phyloP scores from a whole-genome alignment of 2,329 filamentous ascomycete species.

The Helminthosporium solani region DNA sequence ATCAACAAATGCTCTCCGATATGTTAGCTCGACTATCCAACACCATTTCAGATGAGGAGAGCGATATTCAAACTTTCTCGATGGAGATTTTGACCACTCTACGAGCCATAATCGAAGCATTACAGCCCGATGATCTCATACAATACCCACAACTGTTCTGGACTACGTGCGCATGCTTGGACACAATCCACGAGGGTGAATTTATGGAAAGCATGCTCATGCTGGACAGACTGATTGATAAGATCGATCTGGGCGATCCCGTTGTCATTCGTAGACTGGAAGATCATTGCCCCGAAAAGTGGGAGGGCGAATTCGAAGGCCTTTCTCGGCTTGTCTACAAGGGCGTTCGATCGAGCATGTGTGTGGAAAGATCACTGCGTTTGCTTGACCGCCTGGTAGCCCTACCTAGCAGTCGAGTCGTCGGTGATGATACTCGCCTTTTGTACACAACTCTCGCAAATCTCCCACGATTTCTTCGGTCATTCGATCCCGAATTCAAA shows the following conservation, averaged over 20 bases:
- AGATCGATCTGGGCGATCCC: constrained; percentile 75
- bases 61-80: constrained; percentile 91
- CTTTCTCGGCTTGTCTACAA: constrained; percentile 86
- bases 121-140: constrained; percentile 75
- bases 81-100: constrained; percentile 97
- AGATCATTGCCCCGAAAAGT: constrained; percentile 77
- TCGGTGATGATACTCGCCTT: constrained; percentile 79
- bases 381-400: constrained; percentile 76
- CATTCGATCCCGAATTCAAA: constrained; percentile 66
- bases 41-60: constrained; percentile 92
- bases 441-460: constrained; percentile 91
- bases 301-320: constrained; percentile 88
- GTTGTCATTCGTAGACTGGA: constrained; percentile 68
- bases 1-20: constrained; percentile 92
- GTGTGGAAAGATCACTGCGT: constrained; percentile 73
- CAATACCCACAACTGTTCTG: constrained; percentile 96
- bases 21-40: constrained; percentile 96
- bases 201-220: constrained; percentile 90
- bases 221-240: constrained; percentile 81
- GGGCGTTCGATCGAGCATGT: constrained; percentile 81
- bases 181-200: constrained; percentile 94
- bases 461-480: constrained; percentile 78
- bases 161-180: constrained; percentile 93
- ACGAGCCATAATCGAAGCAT: constrained; percentile 83
- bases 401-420: constrained; percentile 74